These are phyloP conservation scores for Hapsidospora chrysogenum DNA, from an alignment of 495 filamentous ascomycete genomes.

Conservation along the genomic window DNA sequence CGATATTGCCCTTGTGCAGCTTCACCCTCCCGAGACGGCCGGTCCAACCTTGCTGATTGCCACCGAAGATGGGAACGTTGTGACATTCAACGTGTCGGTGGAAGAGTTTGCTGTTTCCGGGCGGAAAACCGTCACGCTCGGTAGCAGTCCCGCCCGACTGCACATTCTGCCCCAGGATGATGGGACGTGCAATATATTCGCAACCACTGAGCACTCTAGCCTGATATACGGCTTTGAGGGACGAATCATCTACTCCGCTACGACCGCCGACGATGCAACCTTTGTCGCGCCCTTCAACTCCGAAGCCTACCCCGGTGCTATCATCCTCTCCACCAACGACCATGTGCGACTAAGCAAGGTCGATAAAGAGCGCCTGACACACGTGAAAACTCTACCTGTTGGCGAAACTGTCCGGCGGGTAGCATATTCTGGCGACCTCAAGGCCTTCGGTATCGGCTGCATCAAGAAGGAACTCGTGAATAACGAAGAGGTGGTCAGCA, in stretches of 20 bases:
- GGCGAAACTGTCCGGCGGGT: conserved; percentile 74
- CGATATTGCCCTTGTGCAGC: conserved; percentile 59
- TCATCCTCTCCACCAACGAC: conserved; percentile 60
- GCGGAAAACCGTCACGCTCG: conserved; percentile 69
- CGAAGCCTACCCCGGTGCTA: conserved; percentile 61
- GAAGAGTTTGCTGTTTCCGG: conserved; percentile 40
- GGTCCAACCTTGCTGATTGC: conserved; percentile 70
- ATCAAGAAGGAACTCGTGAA: conserved; percentile 41
- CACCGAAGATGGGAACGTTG: conserved; percentile 87
- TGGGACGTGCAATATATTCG: conserved; percentile 66
- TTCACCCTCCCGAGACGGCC: conserved; percentile 34
- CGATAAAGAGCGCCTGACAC: conserved; percentile 72
- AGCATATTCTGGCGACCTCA: conserved; percentile 63
- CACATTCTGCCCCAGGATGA: conserved; percentile 50
- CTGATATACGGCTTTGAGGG: conserved; percentile 82
- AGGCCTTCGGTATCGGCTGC: conserved; percentile 74
- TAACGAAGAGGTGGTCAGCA: conserved; percentile 30
- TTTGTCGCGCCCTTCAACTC: conserved; percentile 69
- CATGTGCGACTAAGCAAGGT: conserved; percentile 70
- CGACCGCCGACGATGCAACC: conserved; percentile 78
- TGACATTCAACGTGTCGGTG: conserved; percentile 62
- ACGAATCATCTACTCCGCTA: conserved; percentile 79
- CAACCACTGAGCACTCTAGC: conserved; percentile 84
- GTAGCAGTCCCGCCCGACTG: conserved; percentile 69
- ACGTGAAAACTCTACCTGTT: conserved; percentile 63